Conservation (phyloP, 495 filamentous ascomycete species). For the Jackrogersella minutella region DNA sequence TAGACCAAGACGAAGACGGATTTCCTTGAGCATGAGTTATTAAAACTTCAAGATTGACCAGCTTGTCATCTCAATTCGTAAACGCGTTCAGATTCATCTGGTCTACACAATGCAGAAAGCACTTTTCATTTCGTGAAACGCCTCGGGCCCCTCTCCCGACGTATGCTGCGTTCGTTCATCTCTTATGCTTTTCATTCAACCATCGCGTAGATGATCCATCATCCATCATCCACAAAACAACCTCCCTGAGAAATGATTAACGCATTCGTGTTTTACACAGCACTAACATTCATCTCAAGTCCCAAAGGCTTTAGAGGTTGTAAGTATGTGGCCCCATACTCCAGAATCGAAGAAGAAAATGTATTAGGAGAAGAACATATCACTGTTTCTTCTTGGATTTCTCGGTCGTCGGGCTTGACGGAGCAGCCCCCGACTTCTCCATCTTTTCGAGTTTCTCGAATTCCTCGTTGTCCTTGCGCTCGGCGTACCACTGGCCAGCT, state of each 20-base stretch:
- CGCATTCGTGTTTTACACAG: constrained; percentile 2
- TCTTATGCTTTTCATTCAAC: background rate
- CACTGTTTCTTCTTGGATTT: constrained; percentile 51
- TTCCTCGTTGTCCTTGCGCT: constrained; percentile 89
- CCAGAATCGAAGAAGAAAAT: background rate
- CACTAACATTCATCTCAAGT: background rate
- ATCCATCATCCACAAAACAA: background rate
- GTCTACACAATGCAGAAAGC: background rate
- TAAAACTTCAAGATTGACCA: background rate
- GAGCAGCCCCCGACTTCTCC: constrained; percentile 44
- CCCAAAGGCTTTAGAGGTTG: background rate
- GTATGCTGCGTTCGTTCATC: background rate
- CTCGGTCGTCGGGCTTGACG: constrained; percentile 36
- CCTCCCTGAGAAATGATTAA: background rate
- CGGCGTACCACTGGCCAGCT: constrained; percentile 98
- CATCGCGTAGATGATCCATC: too few species aligned
- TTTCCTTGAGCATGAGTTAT: too few species aligned
- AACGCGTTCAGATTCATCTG: constrained; percentile 10
- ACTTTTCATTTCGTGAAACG: constrained; percentile 14
- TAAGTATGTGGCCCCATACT: background rate
- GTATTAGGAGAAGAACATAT: background rate
- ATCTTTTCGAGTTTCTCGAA: constrained; percentile 65
- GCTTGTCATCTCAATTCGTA: background rate
- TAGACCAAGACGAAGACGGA: too few species aligned
- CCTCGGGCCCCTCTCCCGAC: background rate